phyloP scores from a whole-genome alignment of 176 grass and related monocot species.

The Hordeum marinum region DNA sequence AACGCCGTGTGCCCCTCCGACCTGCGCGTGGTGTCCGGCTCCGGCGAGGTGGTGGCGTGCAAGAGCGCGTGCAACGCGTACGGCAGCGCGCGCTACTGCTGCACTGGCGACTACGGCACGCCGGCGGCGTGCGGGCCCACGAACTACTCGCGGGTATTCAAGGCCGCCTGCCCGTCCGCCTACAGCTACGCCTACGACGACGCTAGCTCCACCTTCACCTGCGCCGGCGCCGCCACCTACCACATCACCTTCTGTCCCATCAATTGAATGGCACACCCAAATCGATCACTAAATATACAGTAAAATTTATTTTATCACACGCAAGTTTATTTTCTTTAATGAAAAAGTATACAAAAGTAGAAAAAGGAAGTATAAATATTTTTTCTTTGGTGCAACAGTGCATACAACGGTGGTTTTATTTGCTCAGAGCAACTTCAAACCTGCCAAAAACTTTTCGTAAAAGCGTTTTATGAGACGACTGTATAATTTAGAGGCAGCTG shows the following conservation, averaged over 20 bases:
- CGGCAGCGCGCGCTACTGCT: constrained; percentile 69
- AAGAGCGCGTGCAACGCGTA: constrained; percentile 82
- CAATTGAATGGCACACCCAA: not conserved
- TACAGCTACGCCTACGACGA: constrained; percentile 97
- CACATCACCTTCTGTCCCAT: constrained; percentile 72
- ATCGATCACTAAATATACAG: too few relatives aligned
- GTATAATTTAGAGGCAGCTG: too few relatives aligned
- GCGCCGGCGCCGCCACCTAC: constrained; percentile 44
- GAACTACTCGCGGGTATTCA: constrained; percentile 77
- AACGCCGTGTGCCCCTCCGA: constrained; percentile 66
- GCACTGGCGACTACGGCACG: constrained; percentile 64
- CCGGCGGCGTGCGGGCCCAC: constrained; percentile 62
- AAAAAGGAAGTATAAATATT: too few relatives aligned
- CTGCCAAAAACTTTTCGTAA: too few relatives aligned
- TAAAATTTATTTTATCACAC: too few relatives aligned
- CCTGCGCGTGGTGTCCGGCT: constrained; percentile 24
- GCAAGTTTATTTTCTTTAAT: too few relatives aligned
- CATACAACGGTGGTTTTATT: too few relatives aligned
- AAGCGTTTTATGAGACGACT: too few relatives aligned
- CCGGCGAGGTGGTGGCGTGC: constrained; percentile 51
- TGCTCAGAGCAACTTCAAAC: too few relatives aligned
- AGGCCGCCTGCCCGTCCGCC: constrained; percentile 66
- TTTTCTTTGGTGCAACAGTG: too few relatives aligned
- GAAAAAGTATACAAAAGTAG: too few relatives aligned
- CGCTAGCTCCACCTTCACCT: constrained; percentile 79